Percentiles rank a stretch among this genome's conserved stretches.
phyloP scores from a whole-genome alignment of 192 early-diverging fungal species.

The Linnemannia zychae region DNA sequence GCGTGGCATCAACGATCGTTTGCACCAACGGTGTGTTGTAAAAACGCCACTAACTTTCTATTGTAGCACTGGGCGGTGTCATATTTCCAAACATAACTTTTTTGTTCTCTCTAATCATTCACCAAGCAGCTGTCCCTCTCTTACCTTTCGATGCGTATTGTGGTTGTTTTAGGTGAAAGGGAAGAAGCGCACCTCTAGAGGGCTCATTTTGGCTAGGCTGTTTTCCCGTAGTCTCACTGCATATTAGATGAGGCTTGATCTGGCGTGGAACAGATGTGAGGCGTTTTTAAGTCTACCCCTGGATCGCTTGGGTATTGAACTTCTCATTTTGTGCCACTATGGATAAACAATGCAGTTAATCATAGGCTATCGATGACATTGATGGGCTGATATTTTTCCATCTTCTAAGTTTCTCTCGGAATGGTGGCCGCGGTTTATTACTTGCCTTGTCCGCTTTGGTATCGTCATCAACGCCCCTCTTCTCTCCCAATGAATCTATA shows the following conservation, averaged over 20 bases:
- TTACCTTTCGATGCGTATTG: background rate
- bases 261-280: background rate
- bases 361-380: background rate
- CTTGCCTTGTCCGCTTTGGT: background rate
- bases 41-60: background rate
- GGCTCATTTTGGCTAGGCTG: background rate
- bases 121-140: background rate
- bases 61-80: background rate
- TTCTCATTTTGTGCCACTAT: background rate
- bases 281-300: background rate
- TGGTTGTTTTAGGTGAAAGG: background rate
- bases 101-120: background rate
- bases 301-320: background rate
- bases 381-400: background rate
- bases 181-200: background rate
- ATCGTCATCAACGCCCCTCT: background rate
- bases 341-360: background rate
- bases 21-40: background rate
- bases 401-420: background rate
- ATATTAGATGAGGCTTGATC: background rate
- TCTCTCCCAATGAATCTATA: background rate
- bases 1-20: background rate
- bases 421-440: background rate
- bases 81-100: no score
- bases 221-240: background rate